Evolutionary conservation across 1,139 yeast genomes (phyloP).

Genomic region (Yamadazyma atlantica): DNA sequence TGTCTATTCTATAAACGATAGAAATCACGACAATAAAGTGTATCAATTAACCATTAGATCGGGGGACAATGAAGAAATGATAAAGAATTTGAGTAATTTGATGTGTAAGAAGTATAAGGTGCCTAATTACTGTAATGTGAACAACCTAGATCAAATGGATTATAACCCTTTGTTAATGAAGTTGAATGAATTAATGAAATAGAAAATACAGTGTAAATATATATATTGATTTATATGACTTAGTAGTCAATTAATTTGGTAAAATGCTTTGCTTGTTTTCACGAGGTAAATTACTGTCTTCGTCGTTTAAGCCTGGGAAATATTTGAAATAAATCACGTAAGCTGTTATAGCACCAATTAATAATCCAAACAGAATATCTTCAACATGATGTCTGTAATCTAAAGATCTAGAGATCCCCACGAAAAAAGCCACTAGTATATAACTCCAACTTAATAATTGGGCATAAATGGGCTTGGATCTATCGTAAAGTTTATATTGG

Average conservation of each 20-base stretch:
- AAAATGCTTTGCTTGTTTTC: slow-evolving; percentile 6
- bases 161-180: slow-evolving; percentile 10
- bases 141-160: slow-evolving; percentile 13
- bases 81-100: slow-evolving; percentile 14
- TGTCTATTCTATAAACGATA: slow-evolving; percentile 14
- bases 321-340: slow-evolving; percentile 26
- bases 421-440: slow-evolving; percentile 31
- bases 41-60: slow-evolving; percentile 11
- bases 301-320: slow-evolving; percentile 11
- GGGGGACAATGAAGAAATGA: slow-evolving; percentile 15
- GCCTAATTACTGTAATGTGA: slow-evolving; percentile 16
- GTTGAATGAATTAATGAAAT: slow-evolving; percentile 8
- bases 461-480: slow-evolving; percentile 11
- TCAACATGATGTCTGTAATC: slow-evolving; percentile 47
- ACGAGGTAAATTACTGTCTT: slow-evolving; percentile 8
- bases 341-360: slow-evolving; percentile 26
- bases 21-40: slow-evolving; percentile 5
- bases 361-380: slow-evolving; percentile 39
- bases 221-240: no score
- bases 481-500: slow-evolving; percentile 24
- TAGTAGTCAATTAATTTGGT: slow-evolving; percentile 7
- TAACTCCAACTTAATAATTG: slow-evolving; percentile 23
- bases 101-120: slow-evolving; percentile 13
- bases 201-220: neutral
- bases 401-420: slow-evolving; percentile 40